Percentiles rank a stretch among this genome's conserved stretches.
phyloP scores from a whole-genome alignment of 2,329 filamentous ascomycete species.

The Aotearoamyces nothofagi region DNA sequence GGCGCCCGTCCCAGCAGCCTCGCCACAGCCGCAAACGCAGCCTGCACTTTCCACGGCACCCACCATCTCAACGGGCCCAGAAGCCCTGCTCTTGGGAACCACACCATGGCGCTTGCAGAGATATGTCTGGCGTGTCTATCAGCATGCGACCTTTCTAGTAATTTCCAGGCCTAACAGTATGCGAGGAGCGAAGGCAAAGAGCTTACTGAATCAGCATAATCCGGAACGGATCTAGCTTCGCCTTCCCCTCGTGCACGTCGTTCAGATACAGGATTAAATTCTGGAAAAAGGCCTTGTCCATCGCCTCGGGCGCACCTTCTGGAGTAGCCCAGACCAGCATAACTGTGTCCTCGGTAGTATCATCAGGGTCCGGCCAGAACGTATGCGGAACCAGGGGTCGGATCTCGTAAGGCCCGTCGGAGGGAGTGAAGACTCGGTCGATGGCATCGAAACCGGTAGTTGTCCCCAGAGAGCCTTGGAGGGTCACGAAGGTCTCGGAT shows the following conservation, averaged over 20 bases:
- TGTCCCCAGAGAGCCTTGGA: conserved; percentile 1
- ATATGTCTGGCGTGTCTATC: conserved; percentile 1
- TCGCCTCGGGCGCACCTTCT: neutral
- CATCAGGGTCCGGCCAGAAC: neutral
- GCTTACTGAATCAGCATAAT: conserved; percentile 1
- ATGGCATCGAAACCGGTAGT: neutral
- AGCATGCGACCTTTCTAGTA: too few relatives aligned
- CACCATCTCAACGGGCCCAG: conserved; percentile 2
- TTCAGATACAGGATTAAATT: conserved; percentile 1
- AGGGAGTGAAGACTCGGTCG: neutral
- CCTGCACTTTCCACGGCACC: conserved; percentile 3
- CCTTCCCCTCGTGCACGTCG: conserved; percentile 2
- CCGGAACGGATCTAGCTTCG: neutral
- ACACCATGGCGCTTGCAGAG: neutral
- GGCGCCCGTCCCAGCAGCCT: neutral
- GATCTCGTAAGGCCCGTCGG: neutral
- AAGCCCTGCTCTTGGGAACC: conserved; percentile 1
- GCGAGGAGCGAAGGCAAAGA: too few relatives aligned
- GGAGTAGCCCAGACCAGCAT: conserved; percentile 1
- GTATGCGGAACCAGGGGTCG: neutral
- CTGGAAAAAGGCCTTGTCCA: conserved; percentile 2
- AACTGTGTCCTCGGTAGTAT: neutral
- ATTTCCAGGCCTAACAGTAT: too few relatives aligned
- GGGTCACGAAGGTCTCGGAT: conserved; percentile 1
- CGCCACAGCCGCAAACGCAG: conserved; percentile 1